phyloP scores from a whole-genome alignment of 768 basidiomycete species.

The Boletales sp. region DNA sequence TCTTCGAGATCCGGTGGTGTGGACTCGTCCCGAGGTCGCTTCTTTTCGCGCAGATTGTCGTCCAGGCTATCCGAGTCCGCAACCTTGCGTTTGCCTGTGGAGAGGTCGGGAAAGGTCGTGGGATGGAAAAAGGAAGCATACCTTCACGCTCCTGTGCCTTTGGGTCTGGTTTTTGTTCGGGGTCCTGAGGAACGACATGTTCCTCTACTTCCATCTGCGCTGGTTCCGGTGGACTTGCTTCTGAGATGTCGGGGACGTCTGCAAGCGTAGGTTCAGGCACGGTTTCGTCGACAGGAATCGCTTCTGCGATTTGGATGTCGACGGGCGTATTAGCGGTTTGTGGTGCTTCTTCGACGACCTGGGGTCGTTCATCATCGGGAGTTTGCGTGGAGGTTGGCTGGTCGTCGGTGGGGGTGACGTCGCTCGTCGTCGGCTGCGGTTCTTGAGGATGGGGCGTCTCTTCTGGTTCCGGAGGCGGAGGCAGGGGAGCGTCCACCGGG shows the following conservation, averaged over 20 bases:
- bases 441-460: constrained; percentile 6
- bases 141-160: constrained; percentile 23
- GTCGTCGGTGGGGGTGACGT: constrained; percentile 4
- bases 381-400: neutral
- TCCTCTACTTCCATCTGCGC: constrained; percentile 16
- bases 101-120: neutral
- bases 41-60: constrained; percentile 24
- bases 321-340: constrained; percentile 1
- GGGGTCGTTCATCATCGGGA: constrained; percentile 2
- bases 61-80: constrained; percentile 21
- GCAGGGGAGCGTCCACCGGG: neutral
- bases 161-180: constrained; percentile 3
- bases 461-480: too few relatives aligned
- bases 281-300: constrained; percentile 7
- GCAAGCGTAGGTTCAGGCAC: neutral
- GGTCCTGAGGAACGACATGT: constrained; percentile 5
- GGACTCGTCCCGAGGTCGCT: constrained; percentile 26
- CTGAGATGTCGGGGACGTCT: constrained; percentile 4
- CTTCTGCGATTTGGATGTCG: neutral
- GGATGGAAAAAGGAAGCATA: neutral
- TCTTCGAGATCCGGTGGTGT: constrained; percentile 36
- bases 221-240: constrained; percentile 1
- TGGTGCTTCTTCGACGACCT: neutral
- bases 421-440: constrained; percentile 1
- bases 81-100: constrained; percentile 26